These are phyloP conservation scores for Cnidoscolus chayamansa DNA, from an alignment of 441 rosid species.

Conservation along the genomic window DNA sequence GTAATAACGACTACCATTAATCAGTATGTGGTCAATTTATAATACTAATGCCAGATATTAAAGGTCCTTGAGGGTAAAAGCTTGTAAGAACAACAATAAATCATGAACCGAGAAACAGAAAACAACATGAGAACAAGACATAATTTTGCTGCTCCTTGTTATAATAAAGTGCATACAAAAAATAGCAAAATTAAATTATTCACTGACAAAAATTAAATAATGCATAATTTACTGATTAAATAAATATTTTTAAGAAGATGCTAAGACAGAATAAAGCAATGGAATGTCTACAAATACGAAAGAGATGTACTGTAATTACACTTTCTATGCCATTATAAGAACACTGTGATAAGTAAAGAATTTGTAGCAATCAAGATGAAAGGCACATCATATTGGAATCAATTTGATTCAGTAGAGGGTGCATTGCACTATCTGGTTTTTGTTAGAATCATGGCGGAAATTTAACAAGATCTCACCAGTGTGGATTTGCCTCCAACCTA, in stretches of 20 bases:
- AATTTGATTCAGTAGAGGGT: not conserved
- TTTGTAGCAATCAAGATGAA: not conserved
- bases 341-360: not conserved
- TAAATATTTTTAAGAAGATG: not conserved
- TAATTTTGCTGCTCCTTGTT: not conserved
- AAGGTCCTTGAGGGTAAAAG: not conserved
- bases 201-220: not conserved
- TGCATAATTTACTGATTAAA: not conserved
- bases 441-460: no score
- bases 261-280: not conserved
- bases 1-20: not conserved
- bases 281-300: not conserved
- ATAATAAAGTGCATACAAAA: not conserved
- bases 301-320: not conserved
- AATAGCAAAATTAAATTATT: not conserved
- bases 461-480: not conserved
- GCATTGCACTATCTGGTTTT: not conserved
- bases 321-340: not conserved
- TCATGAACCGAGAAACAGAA: not conserved
- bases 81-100: not conserved
- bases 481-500: not conserved
- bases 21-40: not conserved
- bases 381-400: not conserved
- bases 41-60: not conserved
- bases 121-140: not conserved